Conservation (phyloP, 352 stramenopile species). For the Phytophthora tentaculata region DNA sequence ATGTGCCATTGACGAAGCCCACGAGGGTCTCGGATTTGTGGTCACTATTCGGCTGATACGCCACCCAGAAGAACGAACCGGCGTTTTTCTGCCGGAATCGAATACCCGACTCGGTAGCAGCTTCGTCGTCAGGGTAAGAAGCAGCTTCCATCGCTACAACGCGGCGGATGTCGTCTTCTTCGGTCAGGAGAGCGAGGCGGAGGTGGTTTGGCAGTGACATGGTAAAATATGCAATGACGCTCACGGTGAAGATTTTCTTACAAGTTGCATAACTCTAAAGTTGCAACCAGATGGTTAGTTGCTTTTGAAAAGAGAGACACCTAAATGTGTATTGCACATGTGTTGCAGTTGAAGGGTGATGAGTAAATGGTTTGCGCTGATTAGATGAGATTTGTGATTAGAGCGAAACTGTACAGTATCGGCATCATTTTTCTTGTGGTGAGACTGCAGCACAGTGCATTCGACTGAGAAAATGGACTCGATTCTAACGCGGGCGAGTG, state of each 20-base stretch:
- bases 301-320: neutral
- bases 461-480: no score
- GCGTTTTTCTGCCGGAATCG: constrained; percentile 88
- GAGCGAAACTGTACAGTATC: neutral
- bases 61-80: constrained; percentile 65
- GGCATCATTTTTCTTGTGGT: no score
- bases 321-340: neutral
- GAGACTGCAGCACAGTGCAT: no score
- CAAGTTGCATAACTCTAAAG: neutral
- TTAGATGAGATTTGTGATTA: constrained; percentile 1
- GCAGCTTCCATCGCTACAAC: constrained; percentile 58
- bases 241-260: constrained; percentile 6
- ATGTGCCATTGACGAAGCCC: constrained; percentile 91
- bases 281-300: neutral
- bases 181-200: constrained; percentile 19
- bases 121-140: constrained; percentile 89
- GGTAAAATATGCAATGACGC: constrained; percentile 17
- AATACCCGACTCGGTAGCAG: constrained; percentile 78
- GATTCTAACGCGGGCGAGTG: no score
- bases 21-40: constrained; percentile 50
- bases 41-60: constrained; percentile 32
- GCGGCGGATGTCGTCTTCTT: constrained; percentile 45
- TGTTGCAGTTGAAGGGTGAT: neutral
- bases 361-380: neutral
- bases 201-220: constrained; percentile 19